A percentile compares a stretch with the other conserved stretches of the same genome.
These are phyloP conservation scores for Penicillium cataractarum DNA, from an alignment of 495 filamentous ascomycete genomes.

Conservation along the genomic window DNA sequence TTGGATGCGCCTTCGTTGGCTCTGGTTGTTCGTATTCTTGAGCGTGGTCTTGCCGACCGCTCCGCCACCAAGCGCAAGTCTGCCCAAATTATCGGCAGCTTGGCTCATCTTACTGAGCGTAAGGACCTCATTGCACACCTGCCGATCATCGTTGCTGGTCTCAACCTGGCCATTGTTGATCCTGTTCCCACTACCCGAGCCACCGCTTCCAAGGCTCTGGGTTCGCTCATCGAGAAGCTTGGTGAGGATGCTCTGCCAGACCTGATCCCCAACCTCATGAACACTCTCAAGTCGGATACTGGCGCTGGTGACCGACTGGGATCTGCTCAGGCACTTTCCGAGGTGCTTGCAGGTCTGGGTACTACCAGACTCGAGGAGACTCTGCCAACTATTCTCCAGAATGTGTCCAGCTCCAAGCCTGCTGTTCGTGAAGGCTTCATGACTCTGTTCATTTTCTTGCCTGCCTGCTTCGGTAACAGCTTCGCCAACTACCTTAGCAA, in stretches of 20 bases:
- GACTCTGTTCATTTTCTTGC: slow-evolving; percentile 98
- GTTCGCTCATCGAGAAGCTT: slow-evolving; percentile 93
- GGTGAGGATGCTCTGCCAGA: slow-evolving; percentile 96
- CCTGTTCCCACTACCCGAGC: slow-evolving; percentile 96
- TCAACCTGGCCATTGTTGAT: slow-evolving; percentile 88
- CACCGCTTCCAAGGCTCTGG: slow-evolving; percentile 93
- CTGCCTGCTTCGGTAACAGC: slow-evolving; percentile 98
- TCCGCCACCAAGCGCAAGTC: slow-evolving; percentile 95
- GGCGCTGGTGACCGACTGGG: slow-evolving; percentile 94
- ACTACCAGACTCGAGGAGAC: slow-evolving; percentile 93
- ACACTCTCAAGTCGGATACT: slow-evolving; percentile 94
- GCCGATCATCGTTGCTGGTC: slow-evolving; percentile 87
- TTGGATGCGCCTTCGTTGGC: slow-evolving; percentile 94
- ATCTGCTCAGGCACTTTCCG: slow-evolving; percentile 94
- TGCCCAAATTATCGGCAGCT: slow-evolving; percentile 93
- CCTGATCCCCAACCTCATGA: slow-evolving; percentile 96
- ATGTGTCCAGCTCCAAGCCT: slow-evolving; percentile 87
- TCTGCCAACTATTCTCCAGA: slow-evolving; percentile 93
- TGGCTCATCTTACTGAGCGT: slow-evolving; percentile 94
- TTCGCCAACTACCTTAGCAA: slow-evolving; percentile 94
- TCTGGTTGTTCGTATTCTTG: slow-evolving; percentile 90
- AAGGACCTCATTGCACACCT: slow-evolving; percentile 92
- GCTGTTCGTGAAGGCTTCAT: slow-evolving; percentile 97
- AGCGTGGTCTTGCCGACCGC: slow-evolving; percentile 86
- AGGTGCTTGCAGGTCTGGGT: slow-evolving; percentile 93